phyloP scores from a whole-genome alignment of 164 flowering plant genomes.

The Amborella trichopoda region DNA sequence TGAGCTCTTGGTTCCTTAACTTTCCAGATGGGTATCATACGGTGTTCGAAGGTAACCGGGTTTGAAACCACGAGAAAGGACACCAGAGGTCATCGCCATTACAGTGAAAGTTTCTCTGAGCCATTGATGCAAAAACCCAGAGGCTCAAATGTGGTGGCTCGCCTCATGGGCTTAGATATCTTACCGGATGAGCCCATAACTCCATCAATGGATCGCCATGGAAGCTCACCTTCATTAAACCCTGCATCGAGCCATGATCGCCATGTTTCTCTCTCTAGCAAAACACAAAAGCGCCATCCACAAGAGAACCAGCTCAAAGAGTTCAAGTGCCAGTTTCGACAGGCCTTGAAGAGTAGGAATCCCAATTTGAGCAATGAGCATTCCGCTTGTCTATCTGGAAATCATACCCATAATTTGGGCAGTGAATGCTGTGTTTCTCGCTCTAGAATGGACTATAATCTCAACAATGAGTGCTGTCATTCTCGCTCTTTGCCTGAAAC shows the following conservation, averaged over 20 bases:
- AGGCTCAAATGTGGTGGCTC: slow-evolving; percentile 67
- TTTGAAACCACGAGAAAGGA: not conserved
- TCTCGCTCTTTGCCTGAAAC: slow-evolving; percentile 62
- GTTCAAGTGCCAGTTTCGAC: slow-evolving; percentile 6
- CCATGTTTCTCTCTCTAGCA: slow-evolving; percentile 2
- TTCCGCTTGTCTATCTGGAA: too few species aligned
- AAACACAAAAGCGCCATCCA: not conserved
- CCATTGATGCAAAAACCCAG: slow-evolving; percentile 25
- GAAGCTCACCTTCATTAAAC: not conserved
- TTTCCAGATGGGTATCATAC: slow-evolving; percentile 33
- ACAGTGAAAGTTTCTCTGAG: slow-evolving; percentile 23
- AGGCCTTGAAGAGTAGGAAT: too few species aligned
- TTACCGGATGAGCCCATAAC: slow-evolving; percentile 41
- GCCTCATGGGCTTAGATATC: slow-evolving; percentile 88
- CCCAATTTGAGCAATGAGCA: too few species aligned
- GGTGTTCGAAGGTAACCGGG: slow-evolving; percentile 21
- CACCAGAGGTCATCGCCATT: not conserved
- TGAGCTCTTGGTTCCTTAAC: not conserved
- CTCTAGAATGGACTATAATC: too few species aligned
- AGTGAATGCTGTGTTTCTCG: too few species aligned
- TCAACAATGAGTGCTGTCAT: too few species aligned
- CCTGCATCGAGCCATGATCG: not conserved
- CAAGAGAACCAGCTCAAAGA: slow-evolving; percentile 1
- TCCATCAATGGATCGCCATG: slow-evolving; percentile 7
- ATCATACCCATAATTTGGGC: too few species aligned